Conservation (phyloP, 495 filamentous ascomycete genomes). For the Xylaria cubensis region DNA sequence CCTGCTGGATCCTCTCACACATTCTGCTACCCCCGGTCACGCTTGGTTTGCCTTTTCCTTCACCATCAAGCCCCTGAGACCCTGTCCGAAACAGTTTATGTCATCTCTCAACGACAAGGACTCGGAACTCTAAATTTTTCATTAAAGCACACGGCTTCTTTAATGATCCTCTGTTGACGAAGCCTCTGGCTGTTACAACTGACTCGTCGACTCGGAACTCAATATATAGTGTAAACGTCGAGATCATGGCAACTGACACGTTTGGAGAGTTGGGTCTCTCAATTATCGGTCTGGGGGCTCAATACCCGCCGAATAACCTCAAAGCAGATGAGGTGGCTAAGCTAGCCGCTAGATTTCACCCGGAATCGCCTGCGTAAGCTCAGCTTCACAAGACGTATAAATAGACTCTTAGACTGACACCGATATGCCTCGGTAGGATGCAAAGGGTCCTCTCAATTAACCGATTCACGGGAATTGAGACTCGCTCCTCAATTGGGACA, state of each 20-base stretch:
- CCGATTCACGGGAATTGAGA: conserved; percentile 67
- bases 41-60: background rate
- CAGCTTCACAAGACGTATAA: background rate
- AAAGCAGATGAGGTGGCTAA: conserved; percentile 47
- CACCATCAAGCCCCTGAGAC: conserved; percentile 3
- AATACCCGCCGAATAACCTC: conserved; percentile 58
- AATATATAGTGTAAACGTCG: background rate
- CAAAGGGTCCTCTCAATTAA: conserved; percentile 67
- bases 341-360: conserved; percentile 55
- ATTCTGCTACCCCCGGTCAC: conserved; percentile 1
- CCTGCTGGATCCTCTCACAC: conserved; percentile 5
- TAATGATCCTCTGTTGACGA: background rate
- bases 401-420: conserved; percentile 21
- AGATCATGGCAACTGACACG: conserved; percentile 31
- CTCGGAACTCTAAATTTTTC: background rate
- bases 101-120: conserved; percentile 1
- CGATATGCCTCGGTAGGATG: conserved; percentile 46
- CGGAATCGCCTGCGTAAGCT: conserved; percentile 57
- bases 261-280: conserved; percentile 55
- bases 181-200: background rate
- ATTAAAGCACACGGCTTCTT: background rate
- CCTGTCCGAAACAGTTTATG: conserved; percentile 21
- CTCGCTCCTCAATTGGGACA: conserved; percentile 63
- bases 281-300: conserved; percentile 55
- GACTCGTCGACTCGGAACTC: background rate